phyloP scores from a whole-genome alignment of 2,329 filamentous ascomycete species.

The Lojkania enalia region DNA sequence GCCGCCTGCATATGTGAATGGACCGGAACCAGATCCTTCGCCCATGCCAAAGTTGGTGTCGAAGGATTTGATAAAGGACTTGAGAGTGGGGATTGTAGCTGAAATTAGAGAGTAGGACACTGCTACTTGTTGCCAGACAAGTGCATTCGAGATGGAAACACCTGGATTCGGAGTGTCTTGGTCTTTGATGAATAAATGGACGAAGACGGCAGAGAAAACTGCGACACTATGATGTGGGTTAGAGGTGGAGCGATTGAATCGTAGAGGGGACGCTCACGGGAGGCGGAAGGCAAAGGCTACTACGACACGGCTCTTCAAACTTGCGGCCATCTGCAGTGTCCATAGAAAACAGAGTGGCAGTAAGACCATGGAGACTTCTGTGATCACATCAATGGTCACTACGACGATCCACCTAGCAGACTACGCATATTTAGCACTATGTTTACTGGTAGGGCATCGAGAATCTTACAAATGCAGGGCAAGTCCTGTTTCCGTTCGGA shows the following conservation, averaged over 20 bases:
- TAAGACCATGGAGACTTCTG: conserved; percentile 27
- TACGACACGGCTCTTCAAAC: conserved; percentile 33
- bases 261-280: no score
- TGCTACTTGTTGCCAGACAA: conserved; percentile 27
- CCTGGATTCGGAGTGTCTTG: conserved; percentile 21
- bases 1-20: conserved; percentile 16
- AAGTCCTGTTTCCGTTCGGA: conserved; percentile 16
- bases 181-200: conserved; percentile 16
- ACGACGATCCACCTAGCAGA: no score
- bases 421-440: no score
- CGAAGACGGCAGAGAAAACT: conserved; percentile 16
- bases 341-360: conserved; percentile 29
- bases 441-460: conserved; percentile 25
- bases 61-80: conserved; percentile 30
- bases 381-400: conserved; percentile 23
- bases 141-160: conserved; percentile 16
- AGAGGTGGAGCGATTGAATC: no score
- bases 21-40: no score
- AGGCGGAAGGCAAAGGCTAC: conserved; percentile 28
- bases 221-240: no score
- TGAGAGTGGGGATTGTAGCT: conserved; percentile 32
- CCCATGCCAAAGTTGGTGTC: conserved; percentile 29
- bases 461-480: conserved; percentile 18
- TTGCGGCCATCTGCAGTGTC: conserved; percentile 28
- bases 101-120: conserved; percentile 30